These are phyloP conservation scores for Pleurotus sapidus DNA, from an alignment of 768 basidiomycete species.

Conservation along the genomic window DNA sequence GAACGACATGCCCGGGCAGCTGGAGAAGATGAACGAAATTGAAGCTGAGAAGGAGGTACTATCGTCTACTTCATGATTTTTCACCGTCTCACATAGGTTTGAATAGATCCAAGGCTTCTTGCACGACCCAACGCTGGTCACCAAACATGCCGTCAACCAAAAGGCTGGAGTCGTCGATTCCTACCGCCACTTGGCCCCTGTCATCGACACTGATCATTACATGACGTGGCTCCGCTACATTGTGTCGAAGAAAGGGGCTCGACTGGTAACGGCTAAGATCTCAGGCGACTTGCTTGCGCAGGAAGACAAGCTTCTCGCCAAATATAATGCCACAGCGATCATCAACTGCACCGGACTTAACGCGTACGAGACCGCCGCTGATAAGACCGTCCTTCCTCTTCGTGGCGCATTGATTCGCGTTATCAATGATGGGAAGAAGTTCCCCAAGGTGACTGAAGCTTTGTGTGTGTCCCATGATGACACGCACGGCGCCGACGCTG, in stretches of 20 bases:
- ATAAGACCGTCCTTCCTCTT: constrained; percentile 30
- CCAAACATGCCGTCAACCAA: constrained; percentile 24
- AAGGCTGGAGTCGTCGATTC: constrained; percentile 28
- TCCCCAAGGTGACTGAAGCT: constrained; percentile 30
- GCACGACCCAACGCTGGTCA: constrained; percentile 19
- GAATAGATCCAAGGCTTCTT: constrained; percentile 21
- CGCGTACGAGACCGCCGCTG: constrained; percentile 26
- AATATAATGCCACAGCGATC: constrained; percentile 26
- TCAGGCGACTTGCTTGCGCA: constrained; percentile 26
- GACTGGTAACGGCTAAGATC: constrained; percentile 24
- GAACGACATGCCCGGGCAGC: constrained; percentile 22
- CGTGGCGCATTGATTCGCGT: constrained; percentile 34
- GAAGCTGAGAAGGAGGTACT: constrained; percentile 8
- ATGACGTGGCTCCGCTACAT: constrained; percentile 29
- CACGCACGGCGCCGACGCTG: constrained; percentile 21
- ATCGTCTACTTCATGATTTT: neutral
- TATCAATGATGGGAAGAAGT: constrained; percentile 31
- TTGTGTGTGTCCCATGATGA: constrained; percentile 30
- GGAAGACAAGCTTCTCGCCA: constrained; percentile 20
- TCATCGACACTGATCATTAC: constrained; percentile 33
- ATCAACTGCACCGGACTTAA: constrained; percentile 35
- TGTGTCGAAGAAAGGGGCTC: constrained; percentile 23
- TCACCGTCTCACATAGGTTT: constrained; percentile 14
- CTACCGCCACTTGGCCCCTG: constrained; percentile 29
- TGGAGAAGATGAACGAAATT: constrained; percentile 28